These are phyloP conservation scores for Globisporangium viniferum DNA, from an alignment of 352 stramenopile genomes.

Conservation along the genomic window DNA sequence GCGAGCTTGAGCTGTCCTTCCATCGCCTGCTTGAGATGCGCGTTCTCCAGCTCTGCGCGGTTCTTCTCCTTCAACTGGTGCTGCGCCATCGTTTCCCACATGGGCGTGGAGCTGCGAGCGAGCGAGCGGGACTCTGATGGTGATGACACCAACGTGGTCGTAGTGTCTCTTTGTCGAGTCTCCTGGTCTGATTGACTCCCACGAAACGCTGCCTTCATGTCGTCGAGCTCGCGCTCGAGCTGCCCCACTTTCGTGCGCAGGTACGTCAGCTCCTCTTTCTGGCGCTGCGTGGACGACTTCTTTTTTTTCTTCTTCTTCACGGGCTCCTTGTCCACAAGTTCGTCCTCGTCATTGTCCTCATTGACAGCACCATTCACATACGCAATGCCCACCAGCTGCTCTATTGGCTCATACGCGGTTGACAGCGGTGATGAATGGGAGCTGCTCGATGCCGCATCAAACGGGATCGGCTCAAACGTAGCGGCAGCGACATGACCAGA, in stretches of 20 bases:
- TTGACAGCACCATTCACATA: neutral
- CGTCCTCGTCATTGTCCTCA: neutral
- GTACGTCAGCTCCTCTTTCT: constrained; percentile 47
- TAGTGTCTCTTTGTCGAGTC: neutral
- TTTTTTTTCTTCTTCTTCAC: constrained; percentile 11
- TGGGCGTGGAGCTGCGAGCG: neutral
- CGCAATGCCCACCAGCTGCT: neutral
- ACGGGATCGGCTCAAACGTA: neutral
- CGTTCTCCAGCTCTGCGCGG: constrained; percentile 9
- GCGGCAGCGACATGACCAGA: neutral
- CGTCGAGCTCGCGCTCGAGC: constrained; percentile 34
- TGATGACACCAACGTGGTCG: neutral
- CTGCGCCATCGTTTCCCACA: constrained; percentile 3
- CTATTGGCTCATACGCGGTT: neutral
- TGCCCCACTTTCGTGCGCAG: constrained; percentile 45
- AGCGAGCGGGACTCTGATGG: neutral
- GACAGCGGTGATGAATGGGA: neutral
- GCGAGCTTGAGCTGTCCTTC: neutral
- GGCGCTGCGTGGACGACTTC: constrained; percentile 47
- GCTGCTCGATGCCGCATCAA: neutral
- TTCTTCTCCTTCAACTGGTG: constrained; percentile 1
- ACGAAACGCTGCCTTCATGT: neutral
- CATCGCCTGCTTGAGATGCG: constrained; percentile 2
- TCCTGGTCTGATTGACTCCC: neutral
- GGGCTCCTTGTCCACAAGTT: neutral